Evolutionary conservation across 73 alveolate species (phyloP).

Genomic region (Tetrahymena borealis): DNA sequence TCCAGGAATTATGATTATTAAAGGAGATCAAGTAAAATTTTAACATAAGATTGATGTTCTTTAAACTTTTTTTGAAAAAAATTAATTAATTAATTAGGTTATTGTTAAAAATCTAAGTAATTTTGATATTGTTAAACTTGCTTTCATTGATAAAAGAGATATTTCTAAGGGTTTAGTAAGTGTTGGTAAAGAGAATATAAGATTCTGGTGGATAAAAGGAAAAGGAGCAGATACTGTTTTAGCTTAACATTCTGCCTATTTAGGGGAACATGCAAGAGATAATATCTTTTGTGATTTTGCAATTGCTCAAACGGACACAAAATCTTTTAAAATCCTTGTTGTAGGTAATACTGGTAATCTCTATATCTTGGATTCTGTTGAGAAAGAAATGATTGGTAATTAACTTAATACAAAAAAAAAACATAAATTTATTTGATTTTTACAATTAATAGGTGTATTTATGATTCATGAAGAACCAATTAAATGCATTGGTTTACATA

Average conservation of each 20-base stretch:
- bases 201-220: background rate
- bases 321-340: background rate
- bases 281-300: background rate
- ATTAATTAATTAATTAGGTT: background rate
- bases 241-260: background rate
- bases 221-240: background rate
- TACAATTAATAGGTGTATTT: background rate
- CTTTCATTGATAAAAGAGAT: background rate
- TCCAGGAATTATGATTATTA: background rate
- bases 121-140: background rate
- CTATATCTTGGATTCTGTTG: background rate
- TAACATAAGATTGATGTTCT: background rate
- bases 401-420: too few relatives aligned
- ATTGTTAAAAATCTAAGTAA: background rate
- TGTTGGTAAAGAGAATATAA: background rate
- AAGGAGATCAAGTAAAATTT: background rate
- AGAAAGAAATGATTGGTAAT: background rate
- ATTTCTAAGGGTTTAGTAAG: background rate
- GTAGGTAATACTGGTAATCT: background rate
- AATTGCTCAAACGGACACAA: background rate
- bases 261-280: background rate
- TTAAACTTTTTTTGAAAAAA: background rate
- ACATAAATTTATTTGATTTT: background rate
- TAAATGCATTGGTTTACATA: background rate
- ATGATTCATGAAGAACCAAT: background rate